Evolutionary conservation across 306 rosid genomes (phyloP).

Genomic region (Castanospermum australe): DNA sequence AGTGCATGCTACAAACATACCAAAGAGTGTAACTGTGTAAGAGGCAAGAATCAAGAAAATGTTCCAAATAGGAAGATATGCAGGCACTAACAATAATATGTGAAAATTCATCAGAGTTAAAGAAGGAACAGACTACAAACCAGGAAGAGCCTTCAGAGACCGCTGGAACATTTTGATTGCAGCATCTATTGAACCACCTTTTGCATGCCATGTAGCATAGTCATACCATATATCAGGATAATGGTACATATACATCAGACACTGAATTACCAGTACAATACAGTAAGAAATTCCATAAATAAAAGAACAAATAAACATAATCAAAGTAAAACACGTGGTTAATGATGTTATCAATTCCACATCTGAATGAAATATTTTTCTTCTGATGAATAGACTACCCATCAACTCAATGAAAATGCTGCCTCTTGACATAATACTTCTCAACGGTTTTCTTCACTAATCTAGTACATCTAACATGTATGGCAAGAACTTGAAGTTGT

Average conservation of each 20-base stretch:
- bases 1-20: neutral
- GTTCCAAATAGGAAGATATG: neutral
- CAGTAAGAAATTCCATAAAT: conserved; percentile 38
- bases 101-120: conserved; percentile 5
- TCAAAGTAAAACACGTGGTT: conserved; percentile 4
- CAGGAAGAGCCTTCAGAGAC: conserved; percentile 94
- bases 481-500: neutral
- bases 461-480: neutral
- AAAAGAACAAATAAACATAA: conserved; percentile 1
- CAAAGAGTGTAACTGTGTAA: neutral
- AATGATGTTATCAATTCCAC: conserved; percentile 10
- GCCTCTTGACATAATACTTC: neutral
- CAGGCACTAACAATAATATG: conserved; percentile 1
- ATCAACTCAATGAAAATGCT: neutral
- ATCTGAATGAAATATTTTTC: neutral
- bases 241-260: conserved; percentile 94
- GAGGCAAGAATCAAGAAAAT: neutral
- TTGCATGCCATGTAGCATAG: conserved; percentile 96
- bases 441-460: neutral
- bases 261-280: conserved; percentile 55
- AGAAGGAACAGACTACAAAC: conserved; percentile 41
- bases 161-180: conserved; percentile 97
- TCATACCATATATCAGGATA: conserved; percentile 97
- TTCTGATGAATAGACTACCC: neutral
- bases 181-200: conserved; percentile 83